Evolutionary conservation across 2,329 filamentous ascomycete genomes (phyloP).

Genomic region (Pseudogymnoascus sp.): DNA sequence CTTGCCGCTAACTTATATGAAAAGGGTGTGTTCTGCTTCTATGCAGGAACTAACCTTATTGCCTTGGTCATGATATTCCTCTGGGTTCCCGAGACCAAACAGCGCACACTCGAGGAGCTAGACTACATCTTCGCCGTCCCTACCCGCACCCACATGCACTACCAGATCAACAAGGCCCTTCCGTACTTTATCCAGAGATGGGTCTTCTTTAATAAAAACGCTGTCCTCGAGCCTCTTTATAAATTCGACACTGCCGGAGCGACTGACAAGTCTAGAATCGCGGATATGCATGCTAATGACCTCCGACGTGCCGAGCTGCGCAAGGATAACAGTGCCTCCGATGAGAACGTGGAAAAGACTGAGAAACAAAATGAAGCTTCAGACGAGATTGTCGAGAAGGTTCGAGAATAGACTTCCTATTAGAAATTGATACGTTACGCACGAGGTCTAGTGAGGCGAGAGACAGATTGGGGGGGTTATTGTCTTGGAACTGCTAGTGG

Average conservation of each 20-base stretch:
- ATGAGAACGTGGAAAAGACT: background rate
- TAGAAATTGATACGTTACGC: background rate
- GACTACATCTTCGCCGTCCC: constrained; percentile 39
- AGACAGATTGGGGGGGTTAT: background rate
- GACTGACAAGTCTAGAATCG: constrained; percentile 12
- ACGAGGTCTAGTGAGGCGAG: background rate
- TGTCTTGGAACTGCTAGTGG: background rate
- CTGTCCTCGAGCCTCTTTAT: constrained; percentile 45
- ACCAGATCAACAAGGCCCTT: constrained; percentile 26
- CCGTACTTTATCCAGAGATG: constrained; percentile 23
- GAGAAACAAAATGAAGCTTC: background rate
- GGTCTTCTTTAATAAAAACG: constrained; percentile 33
- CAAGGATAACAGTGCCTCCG: constrained; percentile 10
- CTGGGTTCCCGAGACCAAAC: constrained; percentile 40
- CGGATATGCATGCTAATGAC: constrained; percentile 9
- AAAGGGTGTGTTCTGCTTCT: constrained; percentile 45
- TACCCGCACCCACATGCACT: constrained; percentile 26
- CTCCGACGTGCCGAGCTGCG: constrained; percentile 1
- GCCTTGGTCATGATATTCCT: constrained; percentile 45
- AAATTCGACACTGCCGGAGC: constrained; percentile 35
- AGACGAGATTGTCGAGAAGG: background rate
- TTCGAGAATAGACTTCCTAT: constrained; percentile 15
- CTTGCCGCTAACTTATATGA: background rate
- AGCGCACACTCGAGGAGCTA: constrained; percentile 11
- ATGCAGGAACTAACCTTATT: constrained; percentile 47